Base-by-base conservation (phyloP, 441 rosid species). In the Euphorbia celastroides region DNA sequence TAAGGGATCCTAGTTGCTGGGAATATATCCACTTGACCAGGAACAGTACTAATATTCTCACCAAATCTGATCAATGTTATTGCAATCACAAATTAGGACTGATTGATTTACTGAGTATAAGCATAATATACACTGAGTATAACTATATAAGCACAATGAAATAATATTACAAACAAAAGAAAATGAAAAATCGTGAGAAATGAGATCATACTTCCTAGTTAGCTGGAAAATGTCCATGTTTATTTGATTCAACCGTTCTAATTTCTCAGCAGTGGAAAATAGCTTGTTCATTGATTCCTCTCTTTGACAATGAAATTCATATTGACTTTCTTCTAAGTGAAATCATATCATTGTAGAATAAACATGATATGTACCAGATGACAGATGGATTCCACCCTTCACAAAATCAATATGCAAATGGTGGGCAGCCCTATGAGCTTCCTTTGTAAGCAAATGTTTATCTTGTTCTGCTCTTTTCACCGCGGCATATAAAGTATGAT, bases 371-470 rank as follows among this genome's bases (percentile, higher is more conserved):
- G 58, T 76, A 89, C 98, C 94, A 59, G 79, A 64, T 70, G 80
- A 70, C 26, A 94, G 90, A 87, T 94, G 98, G 66, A 94, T 92
- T 86, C 99, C 98, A 64, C 98, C 98, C 78, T 82, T 86, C 77
- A 92, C 97, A 83, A 92, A 83, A 79, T 94, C 99, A 70, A 81
- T 64, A 16, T 86, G 82, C 54, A 94, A 82, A 71, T 85, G 76
- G 64, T 64, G 81, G 8, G 99, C 94, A 19, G 98, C 87, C 80
- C 95, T 88, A 62, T 73, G 77, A 79, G 98, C 96, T 83, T 95
- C 98, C 72, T 72, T 74, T 51, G 90, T 66, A 73, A 90, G 89
- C 76, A 81, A 78, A 69, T 80, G 74, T 25, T 81, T 78, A 73
- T 90, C 90, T 75, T 66, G 81, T 86, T 92, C 96, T 5, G 96